phyloP scores from a whole-genome alignment of 108 stramenopile species.

The Parietichytrium sp. region DNA sequence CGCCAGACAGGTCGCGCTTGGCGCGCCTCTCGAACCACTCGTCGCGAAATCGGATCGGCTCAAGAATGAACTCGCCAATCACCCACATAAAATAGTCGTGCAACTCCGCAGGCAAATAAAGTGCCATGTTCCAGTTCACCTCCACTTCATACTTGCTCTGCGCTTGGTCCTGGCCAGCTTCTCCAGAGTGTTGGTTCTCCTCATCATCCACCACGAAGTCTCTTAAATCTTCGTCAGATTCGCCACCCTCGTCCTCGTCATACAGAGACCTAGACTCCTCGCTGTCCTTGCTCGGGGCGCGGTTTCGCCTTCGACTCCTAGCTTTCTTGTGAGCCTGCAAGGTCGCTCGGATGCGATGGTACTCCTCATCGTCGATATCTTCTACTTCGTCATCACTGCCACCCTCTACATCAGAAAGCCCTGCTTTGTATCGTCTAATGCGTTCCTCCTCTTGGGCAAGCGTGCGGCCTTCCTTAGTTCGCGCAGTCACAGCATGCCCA shows the following conservation, averaged over 20 bases:
- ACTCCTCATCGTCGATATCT: not conserved
- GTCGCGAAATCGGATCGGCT: not conserved
- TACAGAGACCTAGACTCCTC: not conserved
- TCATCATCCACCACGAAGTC: conserved; percentile 35
- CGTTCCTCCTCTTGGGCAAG: no score
- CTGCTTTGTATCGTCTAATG: no score
- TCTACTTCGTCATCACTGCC: not conserved
- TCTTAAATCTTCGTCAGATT: conserved; percentile 34
- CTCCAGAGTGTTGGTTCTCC: not conserved
- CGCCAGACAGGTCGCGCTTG: not conserved
- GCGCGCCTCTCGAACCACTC: not conserved
- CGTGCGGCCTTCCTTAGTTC: no score
- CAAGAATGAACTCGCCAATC: conserved; percentile 13
- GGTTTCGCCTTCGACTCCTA: not conserved
- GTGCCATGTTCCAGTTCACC: conserved; percentile 71
- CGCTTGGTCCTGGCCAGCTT: not conserved
- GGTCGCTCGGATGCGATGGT: not conserved
- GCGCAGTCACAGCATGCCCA: no score
- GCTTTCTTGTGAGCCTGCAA: not conserved
- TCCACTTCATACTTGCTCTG: not conserved
- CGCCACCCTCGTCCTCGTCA: conserved; percentile 37
- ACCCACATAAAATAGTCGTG: not conserved
- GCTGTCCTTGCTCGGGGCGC: not conserved
- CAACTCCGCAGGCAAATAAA: conserved; percentile 66
- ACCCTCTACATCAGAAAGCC: no score